A percentile compares a stretch with the other conserved stretches of the same genome.
These are phyloP conservation scores for Sporothrix humicola DNA, from an alignment of 2,329 filamentous ascomycete species.

Conservation along the genomic window DNA sequence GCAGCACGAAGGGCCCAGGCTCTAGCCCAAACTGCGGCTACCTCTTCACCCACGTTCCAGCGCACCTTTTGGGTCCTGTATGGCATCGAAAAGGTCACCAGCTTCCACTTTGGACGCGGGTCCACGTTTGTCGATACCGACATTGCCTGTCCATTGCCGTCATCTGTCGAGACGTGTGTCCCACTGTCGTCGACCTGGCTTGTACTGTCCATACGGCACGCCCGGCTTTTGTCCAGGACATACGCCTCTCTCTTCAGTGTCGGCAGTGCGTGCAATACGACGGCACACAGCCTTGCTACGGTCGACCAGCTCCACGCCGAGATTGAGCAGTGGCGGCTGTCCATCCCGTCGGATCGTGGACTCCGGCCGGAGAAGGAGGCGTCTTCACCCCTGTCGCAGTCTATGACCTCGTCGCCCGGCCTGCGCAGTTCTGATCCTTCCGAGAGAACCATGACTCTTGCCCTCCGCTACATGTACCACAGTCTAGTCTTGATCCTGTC, in stretches of 20 bases:
- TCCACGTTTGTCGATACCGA: constrained; percentile 46
- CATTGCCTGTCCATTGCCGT: constrained; percentile 44
- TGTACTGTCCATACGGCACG: constrained; percentile 40
- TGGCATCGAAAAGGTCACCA: constrained; percentile 41
- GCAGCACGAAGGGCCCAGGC: constrained; percentile 44
- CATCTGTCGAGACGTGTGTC: background rate
- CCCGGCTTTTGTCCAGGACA: constrained; percentile 42
- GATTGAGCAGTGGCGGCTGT: constrained; percentile 43
- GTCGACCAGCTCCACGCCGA: constrained; percentile 42
- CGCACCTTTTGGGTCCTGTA: constrained; percentile 44
- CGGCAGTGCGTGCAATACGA: constrained; percentile 40
- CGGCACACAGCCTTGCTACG: constrained; percentile 40
- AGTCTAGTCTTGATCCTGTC: constrained; percentile 42
- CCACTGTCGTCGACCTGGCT: constrained; percentile 40
- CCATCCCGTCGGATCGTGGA: constrained; percentile 37
- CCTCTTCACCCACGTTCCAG: constrained; percentile 38
- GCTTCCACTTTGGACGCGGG: constrained; percentile 44
- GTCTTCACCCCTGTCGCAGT: background rate
- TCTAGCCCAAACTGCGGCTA: constrained; percentile 37
- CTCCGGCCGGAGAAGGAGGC: constrained; percentile 23
- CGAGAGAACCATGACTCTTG: constrained; percentile 35
- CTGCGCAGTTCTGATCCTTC: constrained; percentile 32
- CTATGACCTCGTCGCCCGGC: constrained; percentile 30
- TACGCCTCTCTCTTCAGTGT: constrained; percentile 43
- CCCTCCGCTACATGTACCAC: constrained; percentile 42